A percentile compares a stretch with the other conserved stretches of the same genome.
These are phyloP conservation scores for Saccharomycopsis javanensis DNA, from an alignment of 805 yeast genomes.

Conservation along the genomic window DNA sequence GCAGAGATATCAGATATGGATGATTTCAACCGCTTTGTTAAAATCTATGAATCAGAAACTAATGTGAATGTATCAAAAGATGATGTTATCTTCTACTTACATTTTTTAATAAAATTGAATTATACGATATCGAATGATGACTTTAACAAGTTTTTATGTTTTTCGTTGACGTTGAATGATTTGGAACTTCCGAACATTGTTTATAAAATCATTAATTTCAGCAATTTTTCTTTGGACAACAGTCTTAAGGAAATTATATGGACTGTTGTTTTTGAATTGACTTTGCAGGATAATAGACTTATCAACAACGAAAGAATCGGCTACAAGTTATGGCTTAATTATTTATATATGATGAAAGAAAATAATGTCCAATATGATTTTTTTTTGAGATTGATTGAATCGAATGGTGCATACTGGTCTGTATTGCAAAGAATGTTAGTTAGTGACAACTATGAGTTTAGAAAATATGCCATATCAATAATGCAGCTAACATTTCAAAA, in stretches of 20 bases:
- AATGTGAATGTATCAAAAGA: background rate
- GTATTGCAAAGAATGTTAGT: conserved; percentile 46
- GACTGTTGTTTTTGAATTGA: conserved; percentile 34
- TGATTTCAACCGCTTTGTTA: background rate
- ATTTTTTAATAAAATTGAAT: conserved; percentile 8
- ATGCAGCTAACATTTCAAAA: conserved; percentile 49
- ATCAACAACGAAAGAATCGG: conserved; percentile 33
- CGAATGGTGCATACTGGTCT: conserved; percentile 40
- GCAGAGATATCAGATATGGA: background rate
- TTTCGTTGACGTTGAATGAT: conserved; percentile 27
- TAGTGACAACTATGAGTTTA: conserved; percentile 50
- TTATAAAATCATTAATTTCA: conserved; percentile 30
- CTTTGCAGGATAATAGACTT: conserved; percentile 23
- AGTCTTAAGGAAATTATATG: conserved; percentile 32
- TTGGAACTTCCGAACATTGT: background rate
- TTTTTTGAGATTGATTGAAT: conserved; percentile 18
- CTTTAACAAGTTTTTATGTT: conserved; percentile 30
- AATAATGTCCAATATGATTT: conserved; percentile 6
- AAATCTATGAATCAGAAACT: background rate
- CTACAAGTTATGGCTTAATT: conserved; percentile 47
- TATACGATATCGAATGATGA: conserved; percentile 21
- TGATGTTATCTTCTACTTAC: conserved; percentile 3
- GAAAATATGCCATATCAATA: conserved; percentile 60
- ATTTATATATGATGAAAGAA: conserved; percentile 26
- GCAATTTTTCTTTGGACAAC: conserved; percentile 49